phyloP scores from a whole-genome alignment of 1,139 yeast genomes.

The Diutina neorugosa region DNA sequence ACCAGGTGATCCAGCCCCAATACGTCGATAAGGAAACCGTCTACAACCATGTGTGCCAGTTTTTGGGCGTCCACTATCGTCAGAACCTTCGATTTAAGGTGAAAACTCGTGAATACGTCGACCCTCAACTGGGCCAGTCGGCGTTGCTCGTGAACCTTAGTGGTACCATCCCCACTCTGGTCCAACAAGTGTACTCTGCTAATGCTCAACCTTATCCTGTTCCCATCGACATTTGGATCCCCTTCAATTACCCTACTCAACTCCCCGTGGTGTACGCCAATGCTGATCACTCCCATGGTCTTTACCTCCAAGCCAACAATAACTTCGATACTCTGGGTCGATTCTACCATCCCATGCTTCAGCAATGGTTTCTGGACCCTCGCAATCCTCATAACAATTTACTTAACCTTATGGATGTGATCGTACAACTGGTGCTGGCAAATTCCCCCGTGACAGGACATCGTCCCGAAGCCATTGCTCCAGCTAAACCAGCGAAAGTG shows the following conservation, averaged over 20 bases:
- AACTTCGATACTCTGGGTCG: conserved; percentile 64
- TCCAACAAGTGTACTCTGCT: conserved; percentile 16
- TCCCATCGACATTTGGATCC: conserved; percentile 73
- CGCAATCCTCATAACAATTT: conserved; percentile 19
- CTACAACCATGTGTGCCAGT: conserved; percentile 50
- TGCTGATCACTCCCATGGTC: conserved; percentile 18
- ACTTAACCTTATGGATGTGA: conserved; percentile 17
- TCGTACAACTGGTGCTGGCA: background rate
- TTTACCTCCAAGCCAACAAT: conserved; percentile 44
- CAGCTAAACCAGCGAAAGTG: background rate
- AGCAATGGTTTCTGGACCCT: conserved; percentile 37
- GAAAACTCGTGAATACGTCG: conserved; percentile 58
- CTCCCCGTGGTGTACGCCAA: conserved; percentile 55
- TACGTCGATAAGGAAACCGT: conserved; percentile 38
- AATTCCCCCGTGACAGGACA: background rate
- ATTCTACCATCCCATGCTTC: conserved; percentile 57
- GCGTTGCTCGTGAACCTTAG: background rate
- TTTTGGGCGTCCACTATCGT: conserved; percentile 36
- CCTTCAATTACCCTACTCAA: conserved; percentile 51
- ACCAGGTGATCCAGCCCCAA: conserved; percentile 35
- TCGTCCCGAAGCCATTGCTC: conserved; percentile 1
- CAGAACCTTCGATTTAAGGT: conserved; percentile 32
- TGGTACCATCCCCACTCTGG: conserved; percentile 6
- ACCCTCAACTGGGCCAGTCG: background rate
- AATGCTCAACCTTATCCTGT: conserved; percentile 34